phyloP scores from a whole-genome alignment of 1,139 yeast species.

The Zygoascus sp. region DNA sequence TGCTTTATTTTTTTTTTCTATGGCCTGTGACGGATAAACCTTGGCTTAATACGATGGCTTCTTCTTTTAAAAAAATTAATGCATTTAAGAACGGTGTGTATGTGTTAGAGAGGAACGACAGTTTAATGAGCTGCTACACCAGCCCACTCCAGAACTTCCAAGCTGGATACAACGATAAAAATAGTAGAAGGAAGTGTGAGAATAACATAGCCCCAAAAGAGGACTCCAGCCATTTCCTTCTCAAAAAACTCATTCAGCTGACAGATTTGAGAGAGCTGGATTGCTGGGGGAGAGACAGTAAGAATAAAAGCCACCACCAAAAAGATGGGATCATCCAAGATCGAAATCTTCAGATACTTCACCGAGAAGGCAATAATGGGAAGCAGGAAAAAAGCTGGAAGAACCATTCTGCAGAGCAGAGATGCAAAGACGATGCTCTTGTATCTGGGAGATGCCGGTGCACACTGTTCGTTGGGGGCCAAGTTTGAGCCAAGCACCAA shows the following conservation, averaged over 20 bases:
- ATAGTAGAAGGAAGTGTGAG: constrained; percentile 76
- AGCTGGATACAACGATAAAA: constrained; percentile 60
- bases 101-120: background rate
- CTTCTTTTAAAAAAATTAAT: background rate
- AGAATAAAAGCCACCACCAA: constrained; percentile 69
- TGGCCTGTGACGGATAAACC: no score
- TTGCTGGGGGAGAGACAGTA: constrained; percentile 80
- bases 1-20: background rate
- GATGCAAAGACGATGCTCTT: constrained; percentile 61
- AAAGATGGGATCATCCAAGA: constrained; percentile 80
- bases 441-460: constrained; percentile 52
- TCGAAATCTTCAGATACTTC: constrained; percentile 60
- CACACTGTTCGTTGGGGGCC: constrained; percentile 36
- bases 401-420: constrained; percentile 66
- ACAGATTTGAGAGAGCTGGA: constrained; percentile 76
- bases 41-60: no score
- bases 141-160: constrained; percentile 58
- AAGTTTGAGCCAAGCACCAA: constrained; percentile 57
- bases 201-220: constrained; percentile 80
- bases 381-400: constrained; percentile 63
- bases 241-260: constrained; percentile 73
- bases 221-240: constrained; percentile 79
- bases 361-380: constrained; percentile 67
- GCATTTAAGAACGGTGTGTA: background rate
- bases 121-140: constrained; percentile 22